Base-by-base conservation (phyloP, 1,139 yeast species). In the Candida smagusa region DNA sequence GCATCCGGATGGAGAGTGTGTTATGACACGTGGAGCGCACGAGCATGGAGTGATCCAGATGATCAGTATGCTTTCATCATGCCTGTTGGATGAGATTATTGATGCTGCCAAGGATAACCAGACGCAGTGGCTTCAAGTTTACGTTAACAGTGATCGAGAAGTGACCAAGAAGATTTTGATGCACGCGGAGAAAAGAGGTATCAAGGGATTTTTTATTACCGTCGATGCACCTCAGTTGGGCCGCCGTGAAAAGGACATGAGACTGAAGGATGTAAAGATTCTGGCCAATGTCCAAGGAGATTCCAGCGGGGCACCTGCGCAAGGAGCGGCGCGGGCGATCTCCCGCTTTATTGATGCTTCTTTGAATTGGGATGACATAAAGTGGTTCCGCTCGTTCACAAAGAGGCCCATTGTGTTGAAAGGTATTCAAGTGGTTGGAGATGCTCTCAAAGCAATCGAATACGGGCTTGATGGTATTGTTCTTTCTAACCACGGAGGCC, bases 211-310 rank as follows among this genome's bases (percentile, higher is more conserved):
- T 16, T 86, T 86, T 56, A 79, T 88, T 38, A 88, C 96, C 0
- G 97, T 89, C 3, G 97, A 90, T 65, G 96, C 97, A 0, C 97
- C 97, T 3, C 88, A 87, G 47, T 72, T 89, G 41, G 97, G 97
- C n/a, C 78, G 95, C 48, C 79, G 97, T 50, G 97, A 90, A 59
- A 73, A 78, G 46, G 87, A 81, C 48, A 58, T 63, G 77, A 56
- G 79, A 37, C 61, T 65, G 41, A 68, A 65, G 45, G 48, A 63
- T 30, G 48, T 67, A 33, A 67, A 61, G 44, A 73, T 68, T 42
- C 44, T 64, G 74, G 54, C 72, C 68, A 54, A 83, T 74, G 55
- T 56, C 46, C 85, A 78, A 45, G 82, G 74, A 6, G 83, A 76
- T 13, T 78, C 77, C n/a, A 4, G 13, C 8, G 6, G 16, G 3